phyloP scores from a whole-genome alignment of 768 basidiomycete species.

The Boletus rex-veris region DNA sequence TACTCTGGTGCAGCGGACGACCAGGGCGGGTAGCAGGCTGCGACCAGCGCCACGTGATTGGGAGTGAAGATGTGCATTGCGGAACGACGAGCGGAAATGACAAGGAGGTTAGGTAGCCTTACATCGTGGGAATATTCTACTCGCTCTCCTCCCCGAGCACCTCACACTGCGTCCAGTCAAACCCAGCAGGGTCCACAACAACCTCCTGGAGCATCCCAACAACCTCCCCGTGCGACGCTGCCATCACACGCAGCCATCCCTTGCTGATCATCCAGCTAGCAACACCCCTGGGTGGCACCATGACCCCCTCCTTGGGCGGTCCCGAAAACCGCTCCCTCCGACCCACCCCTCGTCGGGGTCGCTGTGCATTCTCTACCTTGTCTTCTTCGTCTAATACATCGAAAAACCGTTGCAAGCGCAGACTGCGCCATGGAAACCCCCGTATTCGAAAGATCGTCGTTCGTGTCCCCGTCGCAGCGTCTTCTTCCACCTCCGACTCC shows the following conservation, averaged over 20 bases:
- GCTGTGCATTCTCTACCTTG: slow-evolving; percentile 38
- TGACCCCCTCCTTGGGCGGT: slow-evolving; percentile 50
- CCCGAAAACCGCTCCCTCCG: slow-evolving; percentile 55
- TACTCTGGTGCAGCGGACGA: slow-evolving; percentile 75
- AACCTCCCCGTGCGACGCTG: slow-evolving; percentile 46
- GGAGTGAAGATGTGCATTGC: slow-evolving; percentile 64
- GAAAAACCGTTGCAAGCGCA: slow-evolving; percentile 58
- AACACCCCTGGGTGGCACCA: slow-evolving; percentile 61
- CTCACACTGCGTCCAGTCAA: slow-evolving; percentile 44
- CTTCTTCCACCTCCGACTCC: slow-evolving; percentile 60
- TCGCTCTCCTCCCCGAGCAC: slow-evolving; percentile 59
- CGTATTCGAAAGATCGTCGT: slow-evolving; percentile 48
- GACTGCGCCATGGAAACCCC: slow-evolving; percentile 66
- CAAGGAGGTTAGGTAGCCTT: background rate
- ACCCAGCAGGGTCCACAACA: slow-evolving; percentile 45
- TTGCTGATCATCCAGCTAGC: slow-evolving; percentile 76
- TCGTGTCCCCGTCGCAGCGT: slow-evolving; percentile 24
- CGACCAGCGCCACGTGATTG: slow-evolving; percentile 79
- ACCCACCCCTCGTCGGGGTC: slow-evolving; percentile 57
- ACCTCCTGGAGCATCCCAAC: slow-evolving; percentile 39
- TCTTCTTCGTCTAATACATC: slow-evolving; percentile 58
- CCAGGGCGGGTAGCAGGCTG: slow-evolving; percentile 81
- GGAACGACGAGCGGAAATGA: background rate
- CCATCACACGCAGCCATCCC: slow-evolving; percentile 51
- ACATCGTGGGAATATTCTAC: slow-evolving; percentile 18